Base-by-base conservation (phyloP, 805 yeast species). In the Blastobotrys attinorum region DNA sequence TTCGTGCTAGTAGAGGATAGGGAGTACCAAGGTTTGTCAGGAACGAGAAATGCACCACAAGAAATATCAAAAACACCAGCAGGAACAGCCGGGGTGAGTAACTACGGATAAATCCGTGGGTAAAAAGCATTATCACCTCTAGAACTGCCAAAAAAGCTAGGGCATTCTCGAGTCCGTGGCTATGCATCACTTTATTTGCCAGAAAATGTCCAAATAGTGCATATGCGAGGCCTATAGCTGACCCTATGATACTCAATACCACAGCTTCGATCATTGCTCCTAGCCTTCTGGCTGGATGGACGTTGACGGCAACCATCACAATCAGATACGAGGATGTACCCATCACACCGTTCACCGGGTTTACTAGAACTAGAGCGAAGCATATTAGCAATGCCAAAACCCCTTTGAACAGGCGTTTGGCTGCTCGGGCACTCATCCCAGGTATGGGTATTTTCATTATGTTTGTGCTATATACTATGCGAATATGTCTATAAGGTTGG, bases 21-120 rank as follows among this genome's bases (percentile, higher is more conserved):
- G 58, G 38, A 5, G 53, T 54, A 2, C 46, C 56, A 6, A 72
- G 42, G 10, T 65, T 54, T 10, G 64, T 67, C 45, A 71, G 51
- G 43, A 71, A 72, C 0, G 72, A 59, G 59, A 74, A 74, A 58
- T 74, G 78, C 15, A 69, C 72, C 13, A 71, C 75, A 37, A 73
- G 48, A 44, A 74, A 73, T n/a, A 71, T 42, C 3, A 75, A 72
- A 46, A 73, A 71, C 3, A 67, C 73, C 36, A 72, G 64, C 10
- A 65, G 67, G 49, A 72, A 72, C 50, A 72, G 64, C 44, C 70
- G 64, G 39, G 70, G 75, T 1, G 71, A 61, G 5, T 69, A 66
- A 17, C 72, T 64, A 53, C 77, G 63, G 64, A 71, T 62, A 70
- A 72, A 70, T 0, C 77, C 79, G 48, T 71, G 76, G 37, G 66